Conservation (phyloP, 2,329 filamentous ascomycete species). For the Phialophora tarda region DNA sequence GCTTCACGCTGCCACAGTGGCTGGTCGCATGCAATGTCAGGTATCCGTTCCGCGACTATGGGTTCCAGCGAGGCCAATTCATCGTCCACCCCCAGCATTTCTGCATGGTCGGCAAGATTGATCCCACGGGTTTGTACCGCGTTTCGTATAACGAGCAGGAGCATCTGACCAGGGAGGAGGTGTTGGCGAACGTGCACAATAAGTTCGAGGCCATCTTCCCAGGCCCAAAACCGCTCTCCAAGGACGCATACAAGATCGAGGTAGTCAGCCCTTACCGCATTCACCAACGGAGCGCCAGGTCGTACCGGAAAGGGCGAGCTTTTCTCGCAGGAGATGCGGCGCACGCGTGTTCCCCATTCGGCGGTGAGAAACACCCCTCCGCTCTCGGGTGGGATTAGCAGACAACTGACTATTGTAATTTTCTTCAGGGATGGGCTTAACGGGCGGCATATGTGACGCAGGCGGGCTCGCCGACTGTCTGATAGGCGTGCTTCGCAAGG, state of each 20-base stretch:
- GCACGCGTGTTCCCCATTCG: slow-evolving; percentile 58
- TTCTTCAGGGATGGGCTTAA: slow-evolving; percentile 66
- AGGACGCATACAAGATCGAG: slow-evolving; percentile 60
- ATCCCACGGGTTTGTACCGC: slow-evolving; percentile 64
- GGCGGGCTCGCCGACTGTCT: slow-evolving; percentile 67
- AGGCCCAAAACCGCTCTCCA: slow-evolving; percentile 58
- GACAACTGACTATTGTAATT: neutral
- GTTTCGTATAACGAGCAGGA: slow-evolving; percentile 67
- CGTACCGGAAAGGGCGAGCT: slow-evolving; percentile 63
- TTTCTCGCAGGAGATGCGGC: slow-evolving; percentile 66
- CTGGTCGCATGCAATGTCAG: slow-evolving; percentile 38
- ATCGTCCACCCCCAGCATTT: slow-evolving; percentile 67
- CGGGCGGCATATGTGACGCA: slow-evolving; percentile 68
- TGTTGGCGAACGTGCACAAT: slow-evolving; percentile 58
- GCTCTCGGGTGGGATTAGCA: neutral
- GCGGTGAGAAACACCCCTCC: slow-evolving; percentile 45
- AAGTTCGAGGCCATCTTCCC: slow-evolving; percentile 66
- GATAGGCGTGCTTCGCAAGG: slow-evolving; percentile 48
- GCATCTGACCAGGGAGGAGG: slow-evolving; percentile 61
- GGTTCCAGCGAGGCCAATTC: slow-evolving; percentile 51
- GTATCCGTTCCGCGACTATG: slow-evolving; percentile 42
- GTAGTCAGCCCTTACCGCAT: slow-evolving; percentile 66
- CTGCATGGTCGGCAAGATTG: slow-evolving; percentile 67
- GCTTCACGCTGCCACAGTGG: slow-evolving; percentile 45
- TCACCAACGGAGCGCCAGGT: slow-evolving; percentile 64